These are phyloP conservation scores for Saccharomycopsis sp. DNA, from an alignment of 805 yeast genomes.

Conservation along the genomic window DNA sequence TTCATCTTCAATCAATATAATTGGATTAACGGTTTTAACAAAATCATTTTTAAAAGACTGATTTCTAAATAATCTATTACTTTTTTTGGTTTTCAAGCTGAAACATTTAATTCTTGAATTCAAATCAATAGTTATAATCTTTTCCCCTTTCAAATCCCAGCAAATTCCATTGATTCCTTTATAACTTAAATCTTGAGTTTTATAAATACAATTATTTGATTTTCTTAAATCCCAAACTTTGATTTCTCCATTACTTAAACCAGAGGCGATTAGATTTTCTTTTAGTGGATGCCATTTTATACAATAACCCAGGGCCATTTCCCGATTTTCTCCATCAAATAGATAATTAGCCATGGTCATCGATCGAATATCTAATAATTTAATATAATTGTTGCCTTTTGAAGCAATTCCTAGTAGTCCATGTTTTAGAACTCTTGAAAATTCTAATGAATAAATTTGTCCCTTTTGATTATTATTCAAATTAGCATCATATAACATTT, in stretches of 20 bases:
- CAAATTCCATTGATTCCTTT: conserved; percentile 61
- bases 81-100: not conserved
- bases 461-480: not conserved
- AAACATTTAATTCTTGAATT: conserved; percentile 79
- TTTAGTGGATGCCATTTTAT: conserved; percentile 63
- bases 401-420: conserved; percentile 60
- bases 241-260: conserved; percentile 73
- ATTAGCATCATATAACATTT: not conserved
- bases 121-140: conserved; percentile 56
- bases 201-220: conserved; percentile 46
- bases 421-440: conserved; percentile 34
- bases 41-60: too few species aligned
- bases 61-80: too few species aligned
- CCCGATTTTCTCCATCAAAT: conserved; percentile 40
- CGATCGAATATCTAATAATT: conserved; percentile 65
- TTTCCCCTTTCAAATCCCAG: conserved; percentile 62
- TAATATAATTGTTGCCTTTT: conserved; percentile 50
- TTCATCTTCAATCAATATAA: not conserved
- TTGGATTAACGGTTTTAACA: not conserved
- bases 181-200: conserved; percentile 19
- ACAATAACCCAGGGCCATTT: not conserved
- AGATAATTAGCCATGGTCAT: conserved; percentile 66
- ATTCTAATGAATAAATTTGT: conserved; percentile 29
- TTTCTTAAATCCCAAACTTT: conserved; percentile 80
- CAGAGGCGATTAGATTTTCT: conserved; percentile 57